Evolutionary conservation across 1,284 basidiomycete genomes (phyloP).

Genomic region (Sporisorium iseilematis-ciliati): DNA sequence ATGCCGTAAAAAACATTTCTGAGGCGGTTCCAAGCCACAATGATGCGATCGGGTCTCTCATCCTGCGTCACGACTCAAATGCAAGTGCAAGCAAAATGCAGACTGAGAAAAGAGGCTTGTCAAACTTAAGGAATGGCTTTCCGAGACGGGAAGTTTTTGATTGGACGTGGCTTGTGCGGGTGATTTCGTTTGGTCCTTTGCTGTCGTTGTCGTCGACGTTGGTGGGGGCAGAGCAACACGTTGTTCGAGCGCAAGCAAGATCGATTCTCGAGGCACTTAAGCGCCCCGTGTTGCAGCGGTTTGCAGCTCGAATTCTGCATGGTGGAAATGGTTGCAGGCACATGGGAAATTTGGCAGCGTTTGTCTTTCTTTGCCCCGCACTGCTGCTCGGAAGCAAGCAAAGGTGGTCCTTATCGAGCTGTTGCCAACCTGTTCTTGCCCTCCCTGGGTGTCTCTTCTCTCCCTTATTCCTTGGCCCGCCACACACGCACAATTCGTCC

Average conservation of each 20-base stretch:
- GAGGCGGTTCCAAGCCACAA: background rate
- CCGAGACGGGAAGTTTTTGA: constrained; percentile 1
- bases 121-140: background rate
- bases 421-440: background rate
- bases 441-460: background rate
- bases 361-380: too few species aligned
- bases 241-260: too few species aligned
- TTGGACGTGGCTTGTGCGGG: constrained; percentile 1
- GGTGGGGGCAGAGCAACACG: too few species aligned
- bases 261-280: too few species aligned
- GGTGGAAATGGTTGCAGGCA: too few species aligned
- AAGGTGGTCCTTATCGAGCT: constrained; percentile 1
- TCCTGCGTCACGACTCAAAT: background rate
- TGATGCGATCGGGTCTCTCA: background rate
- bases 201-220: background rate
- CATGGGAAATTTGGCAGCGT: too few species aligned
- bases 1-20: constrained; percentile 1
- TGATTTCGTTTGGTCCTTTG: background rate
- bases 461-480: background rate
- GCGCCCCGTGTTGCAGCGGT: too few species aligned
- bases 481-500: background rate
- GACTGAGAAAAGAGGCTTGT: background rate
- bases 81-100: background rate
- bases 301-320: too few species aligned
- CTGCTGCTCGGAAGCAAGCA: too few species aligned